Percentiles rank a stretch among this genome's conserved stretches.
phyloP scores from a whole-genome alignment of 495 filamentous ascomycete species.

The Neurospora sublineolata region DNA sequence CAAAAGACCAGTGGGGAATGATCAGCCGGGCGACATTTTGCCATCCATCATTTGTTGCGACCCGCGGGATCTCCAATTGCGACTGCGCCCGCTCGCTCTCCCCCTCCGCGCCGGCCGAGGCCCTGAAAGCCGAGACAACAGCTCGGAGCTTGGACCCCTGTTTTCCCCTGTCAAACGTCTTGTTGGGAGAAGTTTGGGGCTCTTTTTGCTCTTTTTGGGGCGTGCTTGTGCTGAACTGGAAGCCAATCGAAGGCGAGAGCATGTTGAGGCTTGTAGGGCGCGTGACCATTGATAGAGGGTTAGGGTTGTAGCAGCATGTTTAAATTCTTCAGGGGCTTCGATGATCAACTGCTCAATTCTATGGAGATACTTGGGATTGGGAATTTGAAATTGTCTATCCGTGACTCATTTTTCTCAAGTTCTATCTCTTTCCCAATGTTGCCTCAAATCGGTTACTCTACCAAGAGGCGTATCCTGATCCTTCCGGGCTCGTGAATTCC shows the following conservation, averaged over 20 bases:
- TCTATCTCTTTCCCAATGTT: neutral
- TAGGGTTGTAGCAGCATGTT: neutral
- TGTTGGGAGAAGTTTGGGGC: neutral
- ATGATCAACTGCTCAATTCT: neutral
- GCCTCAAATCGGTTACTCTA: neutral
- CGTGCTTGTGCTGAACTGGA: neutral
- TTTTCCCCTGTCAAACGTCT: neutral
- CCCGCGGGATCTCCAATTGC: neutral
- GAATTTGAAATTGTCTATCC: neutral
- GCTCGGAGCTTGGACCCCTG: neutral
- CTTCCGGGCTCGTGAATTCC: neutral
- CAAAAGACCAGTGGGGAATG: neutral
- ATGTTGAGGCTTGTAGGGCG: neutral
- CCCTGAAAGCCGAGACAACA: neutral
- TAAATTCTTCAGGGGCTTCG: neutral
- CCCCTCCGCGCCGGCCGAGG: neutral
- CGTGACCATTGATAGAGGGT: neutral
- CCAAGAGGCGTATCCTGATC: neutral
- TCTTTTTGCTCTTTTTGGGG: neutral
- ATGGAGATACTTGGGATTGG: neutral
- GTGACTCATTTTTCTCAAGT: neutral
- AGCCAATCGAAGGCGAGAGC: conserved; percentile 6
- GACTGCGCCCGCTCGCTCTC: neutral
- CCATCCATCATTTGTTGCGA: neutral
- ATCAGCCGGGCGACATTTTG: neutral